phyloP scores from a whole-genome alignment of 768 basidiomycete genomes.

The Mycena vulgaris region DNA sequence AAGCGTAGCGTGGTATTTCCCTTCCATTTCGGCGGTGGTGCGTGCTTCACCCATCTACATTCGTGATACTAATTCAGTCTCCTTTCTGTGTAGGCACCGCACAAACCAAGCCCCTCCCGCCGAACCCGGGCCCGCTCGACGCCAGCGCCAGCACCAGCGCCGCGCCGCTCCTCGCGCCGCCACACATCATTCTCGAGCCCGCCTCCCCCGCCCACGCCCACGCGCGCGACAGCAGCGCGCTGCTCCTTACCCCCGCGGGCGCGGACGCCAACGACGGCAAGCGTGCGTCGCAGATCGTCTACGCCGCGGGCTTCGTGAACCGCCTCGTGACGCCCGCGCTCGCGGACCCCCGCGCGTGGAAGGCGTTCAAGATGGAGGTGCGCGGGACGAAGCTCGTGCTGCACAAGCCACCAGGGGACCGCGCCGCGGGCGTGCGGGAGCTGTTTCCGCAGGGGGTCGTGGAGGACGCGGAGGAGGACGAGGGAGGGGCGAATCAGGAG shows the following conservation, averaged over 20 bases:
- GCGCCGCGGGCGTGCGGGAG: conserved; percentile 74
- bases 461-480: conserved; percentile 62
- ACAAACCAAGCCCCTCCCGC: conserved; percentile 10
- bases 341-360: conserved; percentile 78
- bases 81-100: not conserved
- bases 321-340: conserved; percentile 67
- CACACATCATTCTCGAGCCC: conserved; percentile 35
- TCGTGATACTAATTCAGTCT: not conserved
- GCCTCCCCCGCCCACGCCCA: conserved; percentile 15
- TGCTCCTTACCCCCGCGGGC: conserved; percentile 49
- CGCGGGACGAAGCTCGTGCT: conserved; percentile 90
- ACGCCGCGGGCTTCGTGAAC: conserved; percentile 83
- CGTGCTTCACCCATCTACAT: not conserved
- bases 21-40: conserved; percentile 31
- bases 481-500: conserved; percentile 50
- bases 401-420: conserved; percentile 87
- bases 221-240: conserved; percentile 51
- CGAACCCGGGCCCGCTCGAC: not conserved
- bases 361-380: conserved; percentile 86
- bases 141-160: not conserved
- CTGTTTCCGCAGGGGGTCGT: conserved; percentile 76
- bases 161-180: conserved; percentile 26
- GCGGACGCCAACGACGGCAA: conserved; percentile 60
- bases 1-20: conserved; percentile 22
- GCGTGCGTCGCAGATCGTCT: conserved; percentile 85